These are phyloP conservation scores for Pistacia vera DNA, from an alignment of 345 rosid species.

Conservation along the genomic window DNA sequence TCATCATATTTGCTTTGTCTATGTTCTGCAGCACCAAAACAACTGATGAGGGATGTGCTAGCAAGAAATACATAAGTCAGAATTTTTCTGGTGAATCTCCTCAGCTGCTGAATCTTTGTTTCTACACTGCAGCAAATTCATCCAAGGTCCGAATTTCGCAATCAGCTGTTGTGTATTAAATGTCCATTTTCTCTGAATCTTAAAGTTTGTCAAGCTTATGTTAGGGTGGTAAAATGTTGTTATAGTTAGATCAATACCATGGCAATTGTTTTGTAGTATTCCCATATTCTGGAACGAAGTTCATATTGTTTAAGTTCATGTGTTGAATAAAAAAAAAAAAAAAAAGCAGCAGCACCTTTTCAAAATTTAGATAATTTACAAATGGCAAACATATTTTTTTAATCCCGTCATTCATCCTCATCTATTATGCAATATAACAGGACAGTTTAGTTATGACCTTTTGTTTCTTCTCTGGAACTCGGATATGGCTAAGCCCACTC, in stretches of 20 bases:
- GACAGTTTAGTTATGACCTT: too few species aligned
- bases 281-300: background rate
- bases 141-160: slow-evolving; percentile 1
- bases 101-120: slow-evolving; percentile 2
- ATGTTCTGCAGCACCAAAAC: slow-evolving; percentile 50
- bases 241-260: background rate
- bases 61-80: slow-evolving; percentile 38
- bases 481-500: too few species aligned
- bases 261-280: background rate
- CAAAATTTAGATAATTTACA: too few species aligned
- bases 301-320: too few species aligned
- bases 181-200: background rate
- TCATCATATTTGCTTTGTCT: background rate
- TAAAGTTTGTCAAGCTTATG: background rate
- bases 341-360: too few species aligned
- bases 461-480: too few species aligned
- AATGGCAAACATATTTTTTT: too few species aligned
- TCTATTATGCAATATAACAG: too few species aligned
- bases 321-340: too few species aligned
- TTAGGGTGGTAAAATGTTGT: background rate
- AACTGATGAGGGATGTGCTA: slow-evolving; percentile 49
- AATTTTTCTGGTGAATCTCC: slow-evolving; percentile 12
- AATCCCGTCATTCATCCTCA: too few species aligned
- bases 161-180: slow-evolving; percentile 29
- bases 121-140: slow-evolving; percentile 6